Percentiles rank a stretch among this genome's conserved stretches.
Conservation (phyloP, 2,329 filamentous ascomycete species). For the Gliomastix tumulicola region DNA sequence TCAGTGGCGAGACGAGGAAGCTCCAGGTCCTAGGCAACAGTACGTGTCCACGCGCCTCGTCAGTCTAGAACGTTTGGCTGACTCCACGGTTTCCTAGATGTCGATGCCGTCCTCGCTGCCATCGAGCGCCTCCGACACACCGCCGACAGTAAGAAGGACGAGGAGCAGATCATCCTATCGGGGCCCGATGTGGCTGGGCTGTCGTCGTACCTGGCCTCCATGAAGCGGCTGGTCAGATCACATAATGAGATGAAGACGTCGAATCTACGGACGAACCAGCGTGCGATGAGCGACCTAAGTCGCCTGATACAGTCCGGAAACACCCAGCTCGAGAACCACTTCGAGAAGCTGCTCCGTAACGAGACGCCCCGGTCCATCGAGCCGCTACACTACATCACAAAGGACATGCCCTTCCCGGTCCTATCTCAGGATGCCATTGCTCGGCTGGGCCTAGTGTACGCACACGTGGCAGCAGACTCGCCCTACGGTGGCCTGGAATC, state of each 20-base stretch:
- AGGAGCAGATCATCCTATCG: conserved; percentile 83
- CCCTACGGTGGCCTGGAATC: conserved; percentile 49
- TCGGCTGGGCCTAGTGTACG: conserved; percentile 72
- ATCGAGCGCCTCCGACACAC: conserved; percentile 53
- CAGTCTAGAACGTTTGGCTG: conserved; percentile 1
- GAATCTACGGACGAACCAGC: conserved; percentile 88
- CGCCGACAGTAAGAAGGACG: conserved; percentile 84
- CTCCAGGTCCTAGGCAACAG: conserved; percentile 82
- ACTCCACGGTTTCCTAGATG: conserved; percentile 39
- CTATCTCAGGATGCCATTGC: conserved; percentile 70
- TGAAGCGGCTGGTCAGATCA: conserved; percentile 84
- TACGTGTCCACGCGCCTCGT: conserved; percentile 30
- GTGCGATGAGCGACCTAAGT: conserved; percentile 74
- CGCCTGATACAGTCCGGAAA: conserved; percentile 73
- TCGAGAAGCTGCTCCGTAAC: conserved; percentile 66
- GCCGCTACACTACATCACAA: conserved; percentile 87
- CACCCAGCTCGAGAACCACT: conserved; percentile 75
- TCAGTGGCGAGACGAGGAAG: conserved; percentile 86
- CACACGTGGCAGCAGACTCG: conserved; percentile 60
- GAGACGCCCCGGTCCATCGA: conserved; percentile 79
- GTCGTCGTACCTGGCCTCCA: conserved; percentile 76
- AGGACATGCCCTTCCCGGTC: conserved; percentile 76
- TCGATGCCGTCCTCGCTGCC: background rate
- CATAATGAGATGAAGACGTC: conserved; percentile 77
- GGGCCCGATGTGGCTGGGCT: conserved; percentile 81